Conservation (phyloP, 2,329 filamentous ascomycete species). For the Ceratocystis huliohia region DNA sequence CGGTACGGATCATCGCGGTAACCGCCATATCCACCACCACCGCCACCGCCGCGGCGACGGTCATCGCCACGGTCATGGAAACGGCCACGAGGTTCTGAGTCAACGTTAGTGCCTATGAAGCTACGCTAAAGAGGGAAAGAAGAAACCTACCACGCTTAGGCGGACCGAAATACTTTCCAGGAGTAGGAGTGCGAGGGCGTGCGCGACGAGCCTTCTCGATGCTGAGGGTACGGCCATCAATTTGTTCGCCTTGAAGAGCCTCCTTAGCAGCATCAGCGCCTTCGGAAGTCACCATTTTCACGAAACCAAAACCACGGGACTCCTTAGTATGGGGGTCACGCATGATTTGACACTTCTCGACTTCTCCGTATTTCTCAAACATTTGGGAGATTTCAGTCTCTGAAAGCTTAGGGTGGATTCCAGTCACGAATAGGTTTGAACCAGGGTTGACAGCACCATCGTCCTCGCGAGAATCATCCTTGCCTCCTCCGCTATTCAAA, state of each 20-base stretch:
- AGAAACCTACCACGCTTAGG: conserved; percentile 77
- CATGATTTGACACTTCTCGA: conserved; percentile 99
- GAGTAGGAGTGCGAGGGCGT: conserved; percentile 87
- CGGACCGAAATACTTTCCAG: conserved; percentile 97
- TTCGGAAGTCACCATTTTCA: conserved; percentile 94
- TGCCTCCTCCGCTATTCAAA: conserved; percentile 31
- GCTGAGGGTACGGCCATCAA: conserved; percentile 89
- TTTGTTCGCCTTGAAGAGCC: conserved; percentile 83
- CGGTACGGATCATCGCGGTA: conserved; percentile 47
- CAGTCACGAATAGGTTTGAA: conserved; percentile 97
- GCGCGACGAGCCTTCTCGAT: conserved; percentile 97
- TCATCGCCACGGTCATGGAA: conserved; percentile 51
- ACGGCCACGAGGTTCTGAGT: conserved; percentile 30
- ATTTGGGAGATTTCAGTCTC: conserved; percentile 87
- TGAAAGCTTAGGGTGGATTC: conserved; percentile 82
- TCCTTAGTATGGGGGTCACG: conserved; percentile 96
- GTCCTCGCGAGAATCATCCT: conserved; percentile 48
- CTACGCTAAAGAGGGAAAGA: background rate
- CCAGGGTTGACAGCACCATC: conserved; percentile 80
- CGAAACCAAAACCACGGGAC: conserved; percentile 96
- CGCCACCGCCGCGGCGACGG: conserved; percentile 49
- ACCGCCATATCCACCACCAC: conserved; percentile 33
- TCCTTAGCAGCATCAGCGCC: conserved; percentile 96
- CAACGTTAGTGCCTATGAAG: background rate
- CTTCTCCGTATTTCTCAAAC: conserved; percentile 97